Evolutionary conservation across 2,329 filamentous ascomycete genomes (phyloP).

Genomic region (Hymenoscyphus fructigenus): DNA sequence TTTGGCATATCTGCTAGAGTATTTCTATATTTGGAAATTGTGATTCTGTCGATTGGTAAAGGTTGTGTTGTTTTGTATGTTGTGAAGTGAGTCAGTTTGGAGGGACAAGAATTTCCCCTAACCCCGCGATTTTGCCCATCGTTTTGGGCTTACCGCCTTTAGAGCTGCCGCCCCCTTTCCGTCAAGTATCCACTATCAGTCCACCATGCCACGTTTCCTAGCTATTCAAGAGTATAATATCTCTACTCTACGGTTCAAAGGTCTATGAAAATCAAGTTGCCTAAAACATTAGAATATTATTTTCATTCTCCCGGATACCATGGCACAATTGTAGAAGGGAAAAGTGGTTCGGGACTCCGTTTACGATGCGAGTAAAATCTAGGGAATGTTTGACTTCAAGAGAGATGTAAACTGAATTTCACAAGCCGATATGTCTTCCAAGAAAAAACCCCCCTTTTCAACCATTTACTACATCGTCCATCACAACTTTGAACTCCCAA

Average conservation of each 20-base stretch:
- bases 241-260: no score
- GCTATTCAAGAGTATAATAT: no score
- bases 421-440: no score
- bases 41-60: neutral
- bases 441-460: neutral
- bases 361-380: no score
- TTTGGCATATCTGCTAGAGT: slow-evolving; percentile 55
- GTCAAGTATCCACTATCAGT: neutral
- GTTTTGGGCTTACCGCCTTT: neutral
- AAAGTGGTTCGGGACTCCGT: no score
- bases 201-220: no score
- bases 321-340: no score
- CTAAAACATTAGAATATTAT: no score
- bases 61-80: neutral
- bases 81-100: slow-evolving; percentile 9
- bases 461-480: neutral
- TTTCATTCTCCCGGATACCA: no score
- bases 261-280: no score
- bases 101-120: neutral
- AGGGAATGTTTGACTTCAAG: no score
- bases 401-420: no score
- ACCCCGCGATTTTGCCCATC: neutral
- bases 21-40: neutral
- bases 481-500: slow-evolving; percentile 10
- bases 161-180: neutral